phyloP scores from a whole-genome alignment of 108 stramenopile genomes.

The Heterococcus sp. region DNA sequence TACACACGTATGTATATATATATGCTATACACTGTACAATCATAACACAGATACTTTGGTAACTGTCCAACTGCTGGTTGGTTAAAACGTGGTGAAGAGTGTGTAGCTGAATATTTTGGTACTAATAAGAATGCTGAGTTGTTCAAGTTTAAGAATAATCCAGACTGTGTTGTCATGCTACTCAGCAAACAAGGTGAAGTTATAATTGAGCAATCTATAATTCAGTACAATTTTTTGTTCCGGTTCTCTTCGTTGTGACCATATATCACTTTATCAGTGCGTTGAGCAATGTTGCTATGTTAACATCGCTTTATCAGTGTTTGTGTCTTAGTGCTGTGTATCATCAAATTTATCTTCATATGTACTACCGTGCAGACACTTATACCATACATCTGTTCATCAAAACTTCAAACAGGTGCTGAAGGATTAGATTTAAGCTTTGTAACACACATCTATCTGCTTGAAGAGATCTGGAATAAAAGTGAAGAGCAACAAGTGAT shows the following conservation, averaged over 20 bases:
- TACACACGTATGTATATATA: too few relatives aligned
- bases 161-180: slow-evolving; percentile 64
- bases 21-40: too few relatives aligned
- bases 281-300: neutral
- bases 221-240: too few relatives aligned
- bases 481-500: slow-evolving; percentile 65
- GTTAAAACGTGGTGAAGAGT: neutral
- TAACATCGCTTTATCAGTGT: neutral
- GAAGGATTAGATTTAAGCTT: slow-evolving; percentile 83
- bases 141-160: neutral
- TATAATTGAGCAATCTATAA: too few relatives aligned
- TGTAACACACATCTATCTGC: slow-evolving; percentile 80
- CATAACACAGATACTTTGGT: neutral
- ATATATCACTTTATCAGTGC: too few relatives aligned
- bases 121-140: neutral
- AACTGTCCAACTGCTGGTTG: neutral
- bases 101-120: neutral
- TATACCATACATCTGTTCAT: neutral
- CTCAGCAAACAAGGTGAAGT: slow-evolving; percentile 70
- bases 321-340: neutral
- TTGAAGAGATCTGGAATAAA: slow-evolving; percentile 71
- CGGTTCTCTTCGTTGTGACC: too few relatives aligned
- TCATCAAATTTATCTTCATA: neutral
- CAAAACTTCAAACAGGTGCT: slow-evolving; percentile 4
- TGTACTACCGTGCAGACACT: neutral